Percentiles rank a stretch among this genome's conserved stretches.
phyloP scores from a whole-genome alignment of 257 asterid genomes.

The Avicennia marina region DNA sequence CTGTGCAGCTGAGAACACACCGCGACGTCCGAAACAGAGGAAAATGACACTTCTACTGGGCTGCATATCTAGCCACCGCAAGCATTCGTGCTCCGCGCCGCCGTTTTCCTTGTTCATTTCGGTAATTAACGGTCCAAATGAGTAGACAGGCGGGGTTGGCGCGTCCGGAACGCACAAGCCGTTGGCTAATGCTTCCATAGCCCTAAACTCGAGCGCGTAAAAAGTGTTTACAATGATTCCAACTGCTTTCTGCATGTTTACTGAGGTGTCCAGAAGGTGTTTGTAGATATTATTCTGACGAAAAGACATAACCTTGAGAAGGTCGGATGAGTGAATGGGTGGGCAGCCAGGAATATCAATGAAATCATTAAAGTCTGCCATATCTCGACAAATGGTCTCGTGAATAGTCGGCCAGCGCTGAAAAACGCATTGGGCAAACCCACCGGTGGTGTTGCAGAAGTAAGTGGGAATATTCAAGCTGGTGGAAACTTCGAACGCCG shows the following conservation, averaged over 20 bases:
- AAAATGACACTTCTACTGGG: conserved; percentile 30
- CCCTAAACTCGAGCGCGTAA: conserved; percentile 16
- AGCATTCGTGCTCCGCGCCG: conserved; percentile 13
- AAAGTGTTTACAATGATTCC: conserved; percentile 18
- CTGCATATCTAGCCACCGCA: conserved; percentile 25
- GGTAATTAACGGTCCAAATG: conserved; percentile 6
- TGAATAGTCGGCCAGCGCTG: conserved; percentile 15
- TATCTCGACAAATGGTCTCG: neutral
- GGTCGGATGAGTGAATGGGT: conserved; percentile 13
- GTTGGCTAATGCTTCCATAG: conserved; percentile 16
- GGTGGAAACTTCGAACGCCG: conserved; percentile 23
- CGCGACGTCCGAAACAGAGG: conserved; percentile 32
- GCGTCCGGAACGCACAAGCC: conserved; percentile 18
- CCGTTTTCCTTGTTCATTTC: neutral
- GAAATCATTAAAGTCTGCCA: conserved; percentile 10
- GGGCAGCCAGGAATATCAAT: conserved; percentile 24
- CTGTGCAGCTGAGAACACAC: conserved; percentile 17
- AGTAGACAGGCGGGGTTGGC: conserved; percentile 22
- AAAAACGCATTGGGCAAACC: neutral
- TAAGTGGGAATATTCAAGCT: conserved; percentile 25
- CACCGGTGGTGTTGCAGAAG: conserved; percentile 19
- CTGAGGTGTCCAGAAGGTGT: conserved; percentile 7
- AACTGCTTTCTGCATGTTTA: conserved; percentile 13
- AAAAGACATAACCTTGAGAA: neutral
- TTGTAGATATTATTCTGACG: conserved; percentile 14